Base-by-base conservation (phyloP, 176 grass and related monocot genomes). In the Oryza punctata region DNA sequence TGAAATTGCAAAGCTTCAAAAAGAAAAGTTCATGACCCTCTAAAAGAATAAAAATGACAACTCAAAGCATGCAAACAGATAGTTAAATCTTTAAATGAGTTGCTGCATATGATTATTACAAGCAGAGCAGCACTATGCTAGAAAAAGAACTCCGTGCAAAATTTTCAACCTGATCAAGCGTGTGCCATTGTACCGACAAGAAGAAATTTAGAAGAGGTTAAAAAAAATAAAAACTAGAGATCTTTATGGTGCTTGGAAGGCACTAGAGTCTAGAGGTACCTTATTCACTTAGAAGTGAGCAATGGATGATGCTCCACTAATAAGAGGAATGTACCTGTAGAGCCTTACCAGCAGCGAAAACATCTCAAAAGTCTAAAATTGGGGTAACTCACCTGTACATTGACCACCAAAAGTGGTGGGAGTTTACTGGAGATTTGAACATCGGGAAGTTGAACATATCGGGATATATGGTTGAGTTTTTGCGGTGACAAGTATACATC, bases 391-490 rank as follows among this genome's bases (percentile, higher is more conserved):
- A 94, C 97, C 93, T 99, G 97, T 88, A 96, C 83, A 94, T 99
- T 99, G 59, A 99, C 93, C 38, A 99, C 88, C 80, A 99, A 89
- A 83, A 99, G 86, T 75, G 87, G 77, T 66, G 96, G 97, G 28
- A 99, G 83, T 78, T 82, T 94, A 83, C 81, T 87, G n/a, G 81
- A 85, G 85, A 81, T 50, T 81, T 86, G 86, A 70, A 81, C n/a
- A 26, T 84, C 81, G 38, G 97, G 97, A 87, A 99, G 97, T 81
- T 89, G 85, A 50, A 99, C 97, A 77, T 86, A 99, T 87, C 91
- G 91, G 83, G 90, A 91, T 78, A 99, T 99, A 91, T 99, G 97
- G 83, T 89, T 92, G 71, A 99, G 87, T 82, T 99, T 99, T 72
- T 94, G 91, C 21, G 88, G 78, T 8, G 82, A 94, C 64, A 99